Evolutionary conservation across 2,329 filamentous ascomycete genomes (phyloP).

Genomic region (Ophiosphaerella narmari): DNA sequence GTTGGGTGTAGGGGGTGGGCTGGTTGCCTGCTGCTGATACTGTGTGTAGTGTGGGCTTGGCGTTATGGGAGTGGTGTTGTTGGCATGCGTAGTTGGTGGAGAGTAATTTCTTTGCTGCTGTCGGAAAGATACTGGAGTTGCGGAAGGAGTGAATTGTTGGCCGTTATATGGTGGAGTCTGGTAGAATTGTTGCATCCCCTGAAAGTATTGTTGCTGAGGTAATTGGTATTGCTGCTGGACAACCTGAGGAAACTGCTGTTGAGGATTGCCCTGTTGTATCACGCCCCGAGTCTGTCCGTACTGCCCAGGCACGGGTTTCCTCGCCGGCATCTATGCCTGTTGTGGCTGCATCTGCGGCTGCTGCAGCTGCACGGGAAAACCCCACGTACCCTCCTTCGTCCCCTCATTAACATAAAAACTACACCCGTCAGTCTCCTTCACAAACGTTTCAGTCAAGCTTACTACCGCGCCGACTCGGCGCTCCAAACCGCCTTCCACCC

Average conservation of each 20-base stretch:
- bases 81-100: background rate
- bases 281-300: background rate
- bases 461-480: constrained; percentile 12
- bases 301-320: background rate
- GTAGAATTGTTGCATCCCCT: background rate
- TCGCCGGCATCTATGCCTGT: background rate
- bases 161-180: background rate
- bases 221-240: background rate
- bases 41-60: background rate
- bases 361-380: background rate
- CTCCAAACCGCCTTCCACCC: constrained; percentile 13
- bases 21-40: background rate
- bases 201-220: background rate
- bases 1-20: background rate
- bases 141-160: background rate
- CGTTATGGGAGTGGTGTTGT: background rate
- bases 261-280: background rate
- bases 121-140: background rate
- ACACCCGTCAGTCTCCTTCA: background rate
- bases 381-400: constrained; percentile 5
- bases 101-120: background rate
- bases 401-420: constrained; percentile 4
- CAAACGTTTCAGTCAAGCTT: background rate
- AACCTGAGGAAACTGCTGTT: background rate
- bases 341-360: too few species aligned